phyloP scores from a whole-genome alignment of 2,329 filamentous ascomycete genomes.

The Pestalotiopsis sp. region DNA sequence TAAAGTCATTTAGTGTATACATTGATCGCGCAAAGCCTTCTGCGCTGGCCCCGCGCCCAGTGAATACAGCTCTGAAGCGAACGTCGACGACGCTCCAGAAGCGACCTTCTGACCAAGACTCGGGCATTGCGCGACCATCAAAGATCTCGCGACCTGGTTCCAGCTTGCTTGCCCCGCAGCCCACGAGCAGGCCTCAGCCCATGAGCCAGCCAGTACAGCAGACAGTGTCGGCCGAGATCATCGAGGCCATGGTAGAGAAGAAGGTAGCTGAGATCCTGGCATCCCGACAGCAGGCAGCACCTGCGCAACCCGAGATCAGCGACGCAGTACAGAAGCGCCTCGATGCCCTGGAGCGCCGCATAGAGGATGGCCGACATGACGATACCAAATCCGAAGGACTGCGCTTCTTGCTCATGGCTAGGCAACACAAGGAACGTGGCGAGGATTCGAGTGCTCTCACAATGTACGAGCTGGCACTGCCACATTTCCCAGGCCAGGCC shows the following conservation, averaged over 20 bases:
- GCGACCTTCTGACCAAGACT: constrained; percentile 40
- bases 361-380: constrained; percentile 70
- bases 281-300: constrained; percentile 64
- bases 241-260: constrained; percentile 90
- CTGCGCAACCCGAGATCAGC: constrained; percentile 59
- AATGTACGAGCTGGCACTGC: constrained; percentile 84
- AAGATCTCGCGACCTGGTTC: constrained; percentile 48
- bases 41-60: constrained; percentile 24
- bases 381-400: constrained; percentile 81
- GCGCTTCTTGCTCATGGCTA: constrained; percentile 85
- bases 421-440: constrained; percentile 84
- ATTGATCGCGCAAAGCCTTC: constrained; percentile 68
- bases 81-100: constrained; percentile 38
- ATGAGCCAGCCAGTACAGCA: constrained; percentile 20
- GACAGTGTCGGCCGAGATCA: constrained; percentile 69
- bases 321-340: constrained; percentile 81
- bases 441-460: constrained; percentile 78
- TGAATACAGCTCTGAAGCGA: constrained; percentile 21
- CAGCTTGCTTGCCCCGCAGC: constrained; percentile 23
- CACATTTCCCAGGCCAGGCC: constrained; percentile 83
- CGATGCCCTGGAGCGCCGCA: constrained; percentile 83
- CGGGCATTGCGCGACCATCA: constrained; percentile 41
- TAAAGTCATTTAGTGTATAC: constrained; percentile 86
- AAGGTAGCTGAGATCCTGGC: constrained; percentile 90
- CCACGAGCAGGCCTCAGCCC: constrained; percentile 18